A percentile compares a stretch with the other conserved stretches of the same genome.
phyloP scores from a whole-genome alignment of 169 alveolate genomes.

The Miamiensis avidus region DNA sequence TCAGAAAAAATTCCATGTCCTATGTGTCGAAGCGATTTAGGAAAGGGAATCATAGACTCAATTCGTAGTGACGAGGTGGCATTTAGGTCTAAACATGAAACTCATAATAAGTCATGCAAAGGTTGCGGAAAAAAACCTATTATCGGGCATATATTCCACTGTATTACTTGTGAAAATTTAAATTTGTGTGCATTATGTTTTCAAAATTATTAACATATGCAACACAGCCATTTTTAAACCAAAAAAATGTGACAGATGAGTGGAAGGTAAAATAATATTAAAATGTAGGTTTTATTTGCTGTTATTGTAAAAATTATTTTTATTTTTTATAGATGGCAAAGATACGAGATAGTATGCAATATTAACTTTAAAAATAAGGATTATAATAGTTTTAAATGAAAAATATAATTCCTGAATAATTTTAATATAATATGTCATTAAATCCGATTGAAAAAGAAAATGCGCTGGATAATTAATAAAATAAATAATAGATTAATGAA shows the following conservation, averaged over 20 bases:
- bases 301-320: not conserved
- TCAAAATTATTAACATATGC: slow-evolving; percentile 4
- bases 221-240: not conserved
- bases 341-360: not conserved
- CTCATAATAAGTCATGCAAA: slow-evolving; percentile 20
- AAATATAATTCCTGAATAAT: not conserved
- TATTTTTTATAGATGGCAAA: not conserved
- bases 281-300: too few species aligned
- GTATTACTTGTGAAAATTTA: slow-evolving; percentile 15
- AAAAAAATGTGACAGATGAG: not conserved
- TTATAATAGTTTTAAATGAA: not conserved
- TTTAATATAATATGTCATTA: too few species aligned
- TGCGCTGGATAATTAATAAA: too few species aligned
- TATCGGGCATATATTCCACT: slow-evolving; percentile 12
- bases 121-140: slow-evolving; percentile 15
- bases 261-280: not conserved
- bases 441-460: too few species aligned
- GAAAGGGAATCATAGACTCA: slow-evolving; percentile 43
- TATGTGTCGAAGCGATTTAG: slow-evolving; percentile 58
- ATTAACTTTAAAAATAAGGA: too few species aligned
- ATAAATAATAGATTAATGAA: not conserved
- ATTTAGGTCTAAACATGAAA: slow-evolving; percentile 35
- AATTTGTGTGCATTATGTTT: slow-evolving; percentile 13
- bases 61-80: slow-evolving; percentile 37
- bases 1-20: slow-evolving; percentile 52